Percentiles rank a stretch among this genome's conserved stretches.
These are phyloP conservation scores for Kodamaea sp. DNA, from an alignment of 1,139 yeast species.

Conservation along the genomic window DNA sequence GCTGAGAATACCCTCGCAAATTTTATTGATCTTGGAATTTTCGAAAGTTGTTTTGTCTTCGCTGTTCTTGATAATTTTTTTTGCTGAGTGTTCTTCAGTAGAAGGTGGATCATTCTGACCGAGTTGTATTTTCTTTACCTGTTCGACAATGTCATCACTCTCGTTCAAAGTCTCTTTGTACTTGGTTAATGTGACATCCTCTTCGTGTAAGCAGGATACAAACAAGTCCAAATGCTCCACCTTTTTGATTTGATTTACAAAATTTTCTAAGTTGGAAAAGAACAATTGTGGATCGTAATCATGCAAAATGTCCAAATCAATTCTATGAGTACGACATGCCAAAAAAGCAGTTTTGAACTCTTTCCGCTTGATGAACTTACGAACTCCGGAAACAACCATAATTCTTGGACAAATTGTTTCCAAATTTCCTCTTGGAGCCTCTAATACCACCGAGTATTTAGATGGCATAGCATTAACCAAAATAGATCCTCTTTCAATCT, in stretches of 20 bases:
- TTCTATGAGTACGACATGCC: conserved; percentile 87
- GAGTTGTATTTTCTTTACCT: conserved; percentile 5
- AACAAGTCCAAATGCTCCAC: conserved; percentile 84
- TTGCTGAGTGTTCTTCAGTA: background rate
- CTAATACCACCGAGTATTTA: conserved; percentile 77
- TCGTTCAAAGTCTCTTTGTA: conserved; percentile 68
- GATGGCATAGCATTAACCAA: conserved; percentile 82
- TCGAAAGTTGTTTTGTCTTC: conserved; percentile 30
- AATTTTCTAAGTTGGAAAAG: conserved; percentile 60
- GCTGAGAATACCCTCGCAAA: conserved; percentile 69
- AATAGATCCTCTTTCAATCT: conserved; percentile 87
- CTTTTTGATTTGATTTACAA: conserved; percentile 68
- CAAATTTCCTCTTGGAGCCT: conserved; percentile 94
- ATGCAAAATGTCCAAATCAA: conserved; percentile 84
- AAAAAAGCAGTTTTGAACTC: conserved; percentile 72
- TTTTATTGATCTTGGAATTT: conserved; percentile 68
- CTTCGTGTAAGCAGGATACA: conserved; percentile 82
- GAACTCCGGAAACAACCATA: conserved; percentile 82
- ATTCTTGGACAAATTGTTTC: conserved; percentile 94
- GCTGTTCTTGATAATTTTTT: conserved; percentile 3
- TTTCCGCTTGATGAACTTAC: conserved; percentile 60
- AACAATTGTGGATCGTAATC: conserved; percentile 82
- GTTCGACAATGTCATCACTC: conserved; percentile 10
- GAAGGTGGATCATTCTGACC: background rate
- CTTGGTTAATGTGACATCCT: conserved; percentile 81